phyloP scores from a whole-genome alignment of 1,139 yeast species.

The Yamadazyma mexicana region DNA sequence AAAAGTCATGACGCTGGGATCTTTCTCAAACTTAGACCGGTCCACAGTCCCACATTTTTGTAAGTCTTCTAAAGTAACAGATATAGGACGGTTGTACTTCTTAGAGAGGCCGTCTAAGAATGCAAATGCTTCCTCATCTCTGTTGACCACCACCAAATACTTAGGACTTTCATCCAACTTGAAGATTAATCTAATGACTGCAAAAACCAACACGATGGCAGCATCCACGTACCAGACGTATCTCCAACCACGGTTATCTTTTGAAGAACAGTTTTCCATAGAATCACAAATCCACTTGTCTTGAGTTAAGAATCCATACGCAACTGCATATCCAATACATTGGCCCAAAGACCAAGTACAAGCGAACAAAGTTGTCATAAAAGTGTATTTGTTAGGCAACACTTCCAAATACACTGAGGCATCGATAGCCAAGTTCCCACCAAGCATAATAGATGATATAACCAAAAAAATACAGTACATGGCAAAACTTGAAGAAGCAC shows the following conservation, averaged over 20 bases:
- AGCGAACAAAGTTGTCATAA: constrained; percentile 32
- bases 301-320: constrained; percentile 30
- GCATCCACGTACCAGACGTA: constrained; percentile 36
- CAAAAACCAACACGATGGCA: constrained; percentile 28
- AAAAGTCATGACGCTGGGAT: constrained; percentile 18
- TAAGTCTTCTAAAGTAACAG: constrained; percentile 29
- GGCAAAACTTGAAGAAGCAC: constrained; percentile 31
- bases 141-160: constrained; percentile 31
- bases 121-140: constrained; percentile 34
- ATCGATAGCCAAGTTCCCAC: constrained; percentile 33
- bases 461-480: constrained; percentile 27
- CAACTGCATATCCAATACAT: constrained; percentile 30
- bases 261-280: constrained; percentile 30
- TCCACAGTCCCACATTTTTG: constrained; percentile 25
- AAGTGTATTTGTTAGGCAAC: constrained; percentile 20
- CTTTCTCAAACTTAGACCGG: constrained; percentile 18
- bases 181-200: constrained; percentile 28
- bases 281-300: constrained; percentile 27
- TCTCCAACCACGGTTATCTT: constrained; percentile 35
- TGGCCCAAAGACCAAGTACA: constrained; percentile 41
- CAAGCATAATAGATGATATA: constrained; percentile 26
- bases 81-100: constrained; percentile 28
- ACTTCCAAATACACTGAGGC: constrained; percentile 31
- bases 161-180: constrained; percentile 36
- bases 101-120: constrained; percentile 26